These are phyloP conservation scores for Larix sibirica DNA, from an alignment of 83 land plant genomes.

Conservation along the genomic window DNA sequence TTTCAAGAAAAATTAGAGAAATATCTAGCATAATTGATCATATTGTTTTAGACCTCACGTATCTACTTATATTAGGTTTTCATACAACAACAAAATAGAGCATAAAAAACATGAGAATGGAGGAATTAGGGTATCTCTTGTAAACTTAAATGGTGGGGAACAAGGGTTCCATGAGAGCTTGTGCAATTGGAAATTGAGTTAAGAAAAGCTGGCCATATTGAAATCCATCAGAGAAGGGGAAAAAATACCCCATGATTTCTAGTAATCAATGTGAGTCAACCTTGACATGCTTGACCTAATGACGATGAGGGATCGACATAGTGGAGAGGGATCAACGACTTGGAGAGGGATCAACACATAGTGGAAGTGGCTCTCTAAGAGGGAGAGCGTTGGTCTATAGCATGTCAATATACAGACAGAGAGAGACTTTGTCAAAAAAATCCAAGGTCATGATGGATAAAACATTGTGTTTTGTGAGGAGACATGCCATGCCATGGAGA, in stretches of 20 bases:
- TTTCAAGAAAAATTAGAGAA: constrained; percentile 65
- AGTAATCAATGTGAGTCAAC: constrained; percentile 48
- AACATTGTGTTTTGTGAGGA: no score
- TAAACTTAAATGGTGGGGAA: constrained; percentile 59
- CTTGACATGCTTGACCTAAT: no score
- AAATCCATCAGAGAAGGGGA: constrained; percentile 83
- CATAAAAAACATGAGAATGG: constrained; percentile 56
- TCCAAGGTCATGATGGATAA: no score
- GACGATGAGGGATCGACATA: no score
- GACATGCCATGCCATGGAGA: no score
- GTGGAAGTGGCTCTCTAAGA: no score
- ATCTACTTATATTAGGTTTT: constrained; percentile 64
- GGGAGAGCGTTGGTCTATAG: no score
- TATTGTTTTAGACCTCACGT: constrained; percentile 84
- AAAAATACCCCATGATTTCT: constrained; percentile 66
- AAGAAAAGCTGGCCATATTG: constrained; percentile 76
- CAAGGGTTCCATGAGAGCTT: constrained; percentile 50
- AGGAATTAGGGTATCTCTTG: constrained; percentile 57
- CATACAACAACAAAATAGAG: constrained; percentile 75
- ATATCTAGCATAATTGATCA: constrained; percentile 84
- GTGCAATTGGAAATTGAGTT: constrained; percentile 53
- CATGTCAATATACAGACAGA: no score
- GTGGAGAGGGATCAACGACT: no score
- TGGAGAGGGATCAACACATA: no score
- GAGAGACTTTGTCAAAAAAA: no score